Percentiles rank a stretch among this genome's conserved stretches.
Evolutionary conservation across 345 rosid species (phyloP).

Genomic region (Populus tremula): DNA sequence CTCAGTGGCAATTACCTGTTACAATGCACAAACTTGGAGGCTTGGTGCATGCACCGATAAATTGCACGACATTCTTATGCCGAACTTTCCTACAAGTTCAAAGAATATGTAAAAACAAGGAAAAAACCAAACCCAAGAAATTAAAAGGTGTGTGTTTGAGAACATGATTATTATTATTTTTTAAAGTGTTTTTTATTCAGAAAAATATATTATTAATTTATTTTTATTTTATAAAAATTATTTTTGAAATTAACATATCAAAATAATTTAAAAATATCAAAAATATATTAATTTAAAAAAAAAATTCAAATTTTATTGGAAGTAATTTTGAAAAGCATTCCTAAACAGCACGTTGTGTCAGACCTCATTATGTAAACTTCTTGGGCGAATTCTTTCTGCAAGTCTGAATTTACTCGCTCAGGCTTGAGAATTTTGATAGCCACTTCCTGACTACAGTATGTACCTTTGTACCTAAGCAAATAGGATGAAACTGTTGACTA

Average conservation of each 20-base stretch:
- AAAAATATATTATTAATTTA: too few species aligned
- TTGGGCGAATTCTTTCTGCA: conserved; percentile 92
- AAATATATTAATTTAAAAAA: too few species aligned
- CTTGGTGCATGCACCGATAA: conserved; percentile 97
- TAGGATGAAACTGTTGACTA: neutral
- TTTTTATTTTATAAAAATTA: too few species aligned
- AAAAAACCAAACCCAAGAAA: neutral
- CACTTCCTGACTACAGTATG: conserved; percentile 91
- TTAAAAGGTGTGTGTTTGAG: too few species aligned
- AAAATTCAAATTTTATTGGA: too few species aligned
- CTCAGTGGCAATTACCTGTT: conserved; percentile 53
- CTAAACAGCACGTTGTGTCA: conserved; percentile 18
- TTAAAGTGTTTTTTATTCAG: too few species aligned
- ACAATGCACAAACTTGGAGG: conserved; percentile 87
- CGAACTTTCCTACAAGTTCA: conserved; percentile 76
- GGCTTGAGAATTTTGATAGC: conserved; percentile 94
- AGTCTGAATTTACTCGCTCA: conserved; percentile 77
- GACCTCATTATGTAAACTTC: conserved; percentile 98
- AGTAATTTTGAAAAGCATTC: too few species aligned
- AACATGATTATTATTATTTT: too few species aligned
- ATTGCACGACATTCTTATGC: conserved; percentile 94
- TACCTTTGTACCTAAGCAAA: conserved; percentile 77
- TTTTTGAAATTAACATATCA: too few species aligned
- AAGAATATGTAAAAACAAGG: neutral
- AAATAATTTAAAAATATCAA: too few species aligned